phyloP scores from a whole-genome alignment of 208 protist genomes.

The Wallacemonas collosoma region DNA sequence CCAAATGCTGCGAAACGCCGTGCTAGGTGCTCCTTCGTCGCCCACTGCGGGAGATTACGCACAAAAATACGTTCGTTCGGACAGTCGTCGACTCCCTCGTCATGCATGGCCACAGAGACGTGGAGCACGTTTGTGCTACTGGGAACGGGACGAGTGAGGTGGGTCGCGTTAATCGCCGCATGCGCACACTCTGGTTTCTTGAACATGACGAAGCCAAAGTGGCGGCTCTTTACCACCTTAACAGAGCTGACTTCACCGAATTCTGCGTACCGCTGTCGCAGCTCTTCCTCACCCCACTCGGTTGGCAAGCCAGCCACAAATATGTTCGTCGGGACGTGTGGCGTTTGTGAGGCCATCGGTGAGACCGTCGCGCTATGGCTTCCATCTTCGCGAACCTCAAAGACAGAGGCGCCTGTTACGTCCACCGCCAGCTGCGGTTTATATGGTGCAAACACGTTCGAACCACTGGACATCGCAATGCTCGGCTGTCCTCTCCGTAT shows the following conservation, averaged over 20 bases:
- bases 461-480: too few species aligned
- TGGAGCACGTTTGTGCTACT: conserved; percentile 67
- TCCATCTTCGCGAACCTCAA: conserved; percentile 19
- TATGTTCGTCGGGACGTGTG: conserved; percentile 89
- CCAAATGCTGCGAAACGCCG: conserved; percentile 73
- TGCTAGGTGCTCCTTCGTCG: conserved; percentile 82
- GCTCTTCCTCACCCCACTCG: conserved; percentile 73
- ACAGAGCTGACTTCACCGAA: conserved; percentile 88
- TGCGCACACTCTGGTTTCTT: conserved; percentile 75
- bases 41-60: conserved; percentile 84
- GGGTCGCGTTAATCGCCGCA: conserved; percentile 83
- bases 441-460: conserved; percentile 34
- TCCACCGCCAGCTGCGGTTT: conserved; percentile 76
- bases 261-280: conserved; percentile 67
- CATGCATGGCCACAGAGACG: conserved; percentile 90
- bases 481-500: too few species aligned
- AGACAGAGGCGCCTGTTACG: conserved; percentile 29
- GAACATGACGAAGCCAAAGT: conserved; percentile 93
- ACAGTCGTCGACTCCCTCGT: conserved; percentile 88
- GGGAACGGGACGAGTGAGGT: conserved; percentile 65
- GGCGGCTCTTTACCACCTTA: conserved; percentile 75
- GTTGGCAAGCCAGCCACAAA: conserved; percentile 85
- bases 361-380: conserved; percentile 25
- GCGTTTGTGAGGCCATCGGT: conserved; percentile 50
- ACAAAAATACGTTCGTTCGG: conserved; percentile 90